phyloP scores from a whole-genome alignment of 1,284 basidiomycete genomes.

The Cryptococcus maquisensis region DNA sequence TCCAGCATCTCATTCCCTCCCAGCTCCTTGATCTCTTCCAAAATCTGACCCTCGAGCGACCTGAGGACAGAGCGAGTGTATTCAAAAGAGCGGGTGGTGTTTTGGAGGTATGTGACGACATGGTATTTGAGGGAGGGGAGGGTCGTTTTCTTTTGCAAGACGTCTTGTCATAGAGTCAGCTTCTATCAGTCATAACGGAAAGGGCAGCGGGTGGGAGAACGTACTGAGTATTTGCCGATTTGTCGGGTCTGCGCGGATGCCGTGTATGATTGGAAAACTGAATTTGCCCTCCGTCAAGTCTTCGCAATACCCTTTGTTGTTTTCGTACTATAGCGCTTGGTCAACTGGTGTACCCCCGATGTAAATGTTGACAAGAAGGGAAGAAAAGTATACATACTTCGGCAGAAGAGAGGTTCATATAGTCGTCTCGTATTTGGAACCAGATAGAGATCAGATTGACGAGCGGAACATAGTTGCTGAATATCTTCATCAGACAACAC shows the following conservation, averaged over 20 bases:
- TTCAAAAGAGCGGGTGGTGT: slow-evolving; percentile 68
- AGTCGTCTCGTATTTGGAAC: slow-evolving; percentile 96
- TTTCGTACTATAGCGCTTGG: slow-evolving; percentile 61
- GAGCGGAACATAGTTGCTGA: slow-evolving; percentile 86
- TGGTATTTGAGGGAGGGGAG: slow-evolving; percentile 74
- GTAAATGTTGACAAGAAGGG: background rate
- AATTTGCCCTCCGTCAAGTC: slow-evolving; percentile 96
- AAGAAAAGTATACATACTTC: slow-evolving; percentile 54
- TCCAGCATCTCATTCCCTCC: slow-evolving; percentile 44
- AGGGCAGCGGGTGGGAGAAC: slow-evolving; percentile 32
- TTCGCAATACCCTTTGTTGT: slow-evolving; percentile 92
- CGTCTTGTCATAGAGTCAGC: slow-evolving; percentile 54
- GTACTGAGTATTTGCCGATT: slow-evolving; percentile 77
- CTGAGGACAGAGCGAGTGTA: slow-evolving; percentile 65
- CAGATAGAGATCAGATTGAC: slow-evolving; percentile 91
- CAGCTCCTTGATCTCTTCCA: slow-evolving; percentile 40
- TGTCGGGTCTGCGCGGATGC: slow-evolving; percentile 66
- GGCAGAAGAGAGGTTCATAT: slow-evolving; percentile 87
- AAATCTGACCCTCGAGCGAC: slow-evolving; percentile 53
- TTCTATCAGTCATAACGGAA: too few species aligned
- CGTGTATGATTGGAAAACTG: slow-evolving; percentile 89
- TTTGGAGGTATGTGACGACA: slow-evolving; percentile 69
- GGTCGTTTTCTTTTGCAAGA: slow-evolving; percentile 78
- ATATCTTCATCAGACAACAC: background rate
- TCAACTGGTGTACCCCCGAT: background rate